Percentiles rank a stretch among this genome's conserved stretches.
Evolutionary conservation across 2,329 filamentous ascomycete genomes (phyloP).

Genomic region (Alternaria brassicae): DNA sequence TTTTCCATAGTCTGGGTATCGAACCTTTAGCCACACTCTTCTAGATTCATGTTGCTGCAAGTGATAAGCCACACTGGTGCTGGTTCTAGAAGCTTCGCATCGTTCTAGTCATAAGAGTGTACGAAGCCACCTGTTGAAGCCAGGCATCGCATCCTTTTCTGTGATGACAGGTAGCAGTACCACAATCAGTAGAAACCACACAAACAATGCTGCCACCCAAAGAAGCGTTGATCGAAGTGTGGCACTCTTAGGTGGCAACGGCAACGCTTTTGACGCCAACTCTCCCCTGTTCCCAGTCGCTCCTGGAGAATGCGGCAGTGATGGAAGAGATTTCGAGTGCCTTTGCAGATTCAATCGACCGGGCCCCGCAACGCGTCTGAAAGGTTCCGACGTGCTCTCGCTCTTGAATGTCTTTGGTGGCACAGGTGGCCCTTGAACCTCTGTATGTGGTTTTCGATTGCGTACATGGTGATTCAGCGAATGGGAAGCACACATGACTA

Average conservation of each 20-base stretch:
- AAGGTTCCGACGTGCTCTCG: background rate
- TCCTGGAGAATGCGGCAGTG: background rate
- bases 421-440: background rate
- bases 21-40: too few relatives aligned
- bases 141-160: constrained; percentile 14
- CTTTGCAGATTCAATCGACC: background rate
- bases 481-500: too few relatives aligned
- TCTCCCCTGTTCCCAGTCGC: too few relatives aligned
- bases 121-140: constrained; percentile 23
- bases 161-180: constrained; percentile 10
- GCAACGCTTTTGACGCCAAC: background rate
- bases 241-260: background rate
- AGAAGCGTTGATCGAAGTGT: background rate
- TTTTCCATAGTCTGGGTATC: background rate
- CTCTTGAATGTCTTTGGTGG: background rate
- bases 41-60: too few relatives aligned
- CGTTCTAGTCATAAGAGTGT: background rate
- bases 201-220: background rate
- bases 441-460: background rate
- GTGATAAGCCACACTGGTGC: too few relatives aligned
- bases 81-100: background rate
- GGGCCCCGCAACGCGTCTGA: background rate
- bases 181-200: constrained; percentile 10
- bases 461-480: background rate
- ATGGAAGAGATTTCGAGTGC: constrained; percentile 4